These are phyloP conservation scores for Coleophoma crateriformis DNA, from an alignment of 2,329 filamentous ascomycete genomes.

Conservation along the genomic window DNA sequence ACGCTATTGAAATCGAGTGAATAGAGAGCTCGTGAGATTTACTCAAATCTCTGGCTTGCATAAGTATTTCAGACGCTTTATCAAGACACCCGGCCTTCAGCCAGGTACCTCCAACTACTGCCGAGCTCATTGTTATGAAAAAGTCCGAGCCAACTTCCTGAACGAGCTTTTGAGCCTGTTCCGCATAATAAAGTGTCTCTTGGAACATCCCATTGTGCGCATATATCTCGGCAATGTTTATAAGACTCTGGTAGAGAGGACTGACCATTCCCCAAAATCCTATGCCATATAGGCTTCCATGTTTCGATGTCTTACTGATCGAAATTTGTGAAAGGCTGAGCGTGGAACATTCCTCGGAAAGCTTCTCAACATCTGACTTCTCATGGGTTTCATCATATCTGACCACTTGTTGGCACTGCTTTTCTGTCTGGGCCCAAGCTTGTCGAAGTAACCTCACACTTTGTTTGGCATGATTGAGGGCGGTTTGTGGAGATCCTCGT, in stretches of 20 bases:
- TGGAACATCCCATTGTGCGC: conserved; percentile 80
- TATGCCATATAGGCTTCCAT: conserved; percentile 45
- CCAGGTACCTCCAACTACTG: conserved; percentile 50
- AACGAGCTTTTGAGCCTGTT: conserved; percentile 77
- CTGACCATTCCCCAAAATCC: conserved; percentile 76
- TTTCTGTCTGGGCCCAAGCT: conserved; percentile 32
- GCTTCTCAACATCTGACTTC: conserved; percentile 17
- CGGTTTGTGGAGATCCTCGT: conserved; percentile 49
- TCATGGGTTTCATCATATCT: not conserved
- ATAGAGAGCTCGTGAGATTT: conserved; percentile 37
- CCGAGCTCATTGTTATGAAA: conserved; percentile 47
- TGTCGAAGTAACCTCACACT: conserved; percentile 42
- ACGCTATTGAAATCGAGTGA: conserved; percentile 43
- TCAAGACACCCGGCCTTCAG: conserved; percentile 52
- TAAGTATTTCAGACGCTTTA: conserved; percentile 50
- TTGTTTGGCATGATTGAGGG: conserved; percentile 50
- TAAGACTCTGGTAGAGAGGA: conserved; percentile 64
- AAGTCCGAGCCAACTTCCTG: conserved; percentile 18
- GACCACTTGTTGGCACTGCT: conserved; percentile 7
- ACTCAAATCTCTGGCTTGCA: conserved; percentile 47
- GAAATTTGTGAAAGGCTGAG: conserved; percentile 30
- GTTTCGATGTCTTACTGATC: conserved; percentile 27
- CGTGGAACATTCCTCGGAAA: conserved; percentile 26
- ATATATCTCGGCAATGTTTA: conserved; percentile 73
- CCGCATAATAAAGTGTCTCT: conserved; percentile 82